Evolutionary conservation across 805 yeast species (phyloP), one percentile per base, ranked within the genome.

Genomic region (Zygosaccharomyces siamensis): DNA sequence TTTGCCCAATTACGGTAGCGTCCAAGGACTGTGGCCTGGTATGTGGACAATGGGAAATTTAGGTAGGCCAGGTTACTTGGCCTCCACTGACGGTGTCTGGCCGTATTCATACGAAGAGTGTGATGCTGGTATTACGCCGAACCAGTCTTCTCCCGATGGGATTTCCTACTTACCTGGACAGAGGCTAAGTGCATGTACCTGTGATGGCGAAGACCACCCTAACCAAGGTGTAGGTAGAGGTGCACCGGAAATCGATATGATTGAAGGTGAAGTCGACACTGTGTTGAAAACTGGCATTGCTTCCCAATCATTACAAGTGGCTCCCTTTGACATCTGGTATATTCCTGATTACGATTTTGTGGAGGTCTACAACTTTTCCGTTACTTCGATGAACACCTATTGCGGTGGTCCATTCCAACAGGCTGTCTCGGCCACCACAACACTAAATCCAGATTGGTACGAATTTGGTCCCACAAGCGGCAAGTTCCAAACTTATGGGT

Each of bases 291-390:
- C 68, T 8, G 93, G 93, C 57, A 78, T 84, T 39, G 97, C 90
- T 1, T 88, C 97, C 3, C 99, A 92, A 68, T 89, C 97, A 3
- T 69, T 84, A 63, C 98, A 92, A 73, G 71, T 89, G 54, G 98
- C 97, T 12, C 98, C 98, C 8, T 81, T 80, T 64, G 98, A 92
- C 68, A 83, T 89, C 54, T 92, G 97, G 97, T 92, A 87, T 64
- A 76, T 78, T 62, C 96, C 97, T 4, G 95, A 92, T 68, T 89
- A 89, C 67, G 78, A 81, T 56, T 90, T 77, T 61, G 66, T 89
- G 45, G 90, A 83, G 62, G 72, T 92, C 53, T 72, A 85, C 68
- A 88, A 92, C 69, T 55, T 57, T 21, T 70, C 86, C 0, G 71
- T 84, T 39, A 86, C 97, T 1, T 64, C 83, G 10, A 86, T 89